Evolutionary conservation across 2,329 filamentous ascomycete genomes (phyloP), one percentile per base, ranked within the genome.

Genomic region (Exophiala oligosperma): DNA sequence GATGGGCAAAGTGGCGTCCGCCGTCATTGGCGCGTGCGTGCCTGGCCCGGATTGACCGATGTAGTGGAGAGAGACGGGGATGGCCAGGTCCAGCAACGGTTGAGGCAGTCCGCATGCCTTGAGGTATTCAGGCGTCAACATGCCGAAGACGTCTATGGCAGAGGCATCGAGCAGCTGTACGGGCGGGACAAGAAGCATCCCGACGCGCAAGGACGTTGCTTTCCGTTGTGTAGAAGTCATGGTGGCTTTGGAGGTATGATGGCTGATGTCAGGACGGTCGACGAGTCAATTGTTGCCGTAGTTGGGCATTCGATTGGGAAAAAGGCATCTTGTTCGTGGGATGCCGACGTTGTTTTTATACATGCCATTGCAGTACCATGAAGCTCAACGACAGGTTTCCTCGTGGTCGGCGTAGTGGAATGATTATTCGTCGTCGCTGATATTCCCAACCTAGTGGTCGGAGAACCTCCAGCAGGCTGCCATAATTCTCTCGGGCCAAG

Each of bases 91-190:
- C 14, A 55, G 24, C n/a, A 75, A 57, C 1, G 70, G 64, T 41
- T 64, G 60, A 2, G 74, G 72, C 12, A 75, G 64, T 4, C 67
- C 59, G 60, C 70, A 69, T 29, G 65, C 66, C 9, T 46, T 17
- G 24, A 76, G 65, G 59, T 71, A 72, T 23, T 56, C 54, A 2
- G 67, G 68, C 2, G 61, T 67, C 14, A 70, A 56, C 72, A 77
- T 77, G 56, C 66, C 67, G 51, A 77, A 69, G 43, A 75, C 68
- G 56, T 77, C 74, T 8, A 76, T 64, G 17, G 70, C 65, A 11
- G 71, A 67, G 40, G 75, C 60, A 58, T 77, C 74, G 35, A 77
- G 68, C 52, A 76, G 70, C 64, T 77, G 74, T 43, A 75, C 68
- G 1, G 66, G 63, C 8, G 67, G 64, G 29, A 70, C 64, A 12